A percentile compares a stretch with the other conserved stretches of the same genome.
phyloP scores from a whole-genome alignment of 495 filamentous ascomycete genomes.

The Xylaria sp. region DNA sequence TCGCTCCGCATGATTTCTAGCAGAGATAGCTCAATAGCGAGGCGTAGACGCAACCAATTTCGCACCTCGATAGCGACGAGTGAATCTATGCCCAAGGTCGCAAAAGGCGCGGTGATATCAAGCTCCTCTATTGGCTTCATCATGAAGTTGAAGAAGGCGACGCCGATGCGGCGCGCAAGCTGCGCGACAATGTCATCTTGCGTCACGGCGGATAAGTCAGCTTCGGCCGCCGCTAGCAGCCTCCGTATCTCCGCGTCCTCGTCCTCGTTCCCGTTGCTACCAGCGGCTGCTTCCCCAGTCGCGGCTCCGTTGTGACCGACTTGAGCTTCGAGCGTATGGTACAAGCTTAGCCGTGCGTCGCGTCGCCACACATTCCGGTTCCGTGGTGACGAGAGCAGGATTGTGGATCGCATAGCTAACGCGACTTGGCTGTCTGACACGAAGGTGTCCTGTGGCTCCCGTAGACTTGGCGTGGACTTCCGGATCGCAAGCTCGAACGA shows the following conservation, averaged over 20 bases:
- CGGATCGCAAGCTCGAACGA: constrained; percentile 24
- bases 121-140: constrained; percentile 55
- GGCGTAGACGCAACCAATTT: constrained; percentile 54
- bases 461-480: constrained; percentile 5
- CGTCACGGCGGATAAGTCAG: not conserved
- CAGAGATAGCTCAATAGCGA: constrained; percentile 11
- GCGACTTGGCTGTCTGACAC: constrained; percentile 10
- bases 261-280: not conserved
- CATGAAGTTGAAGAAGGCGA: constrained; percentile 31
- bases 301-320: not conserved
- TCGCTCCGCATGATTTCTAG: constrained; percentile 19
- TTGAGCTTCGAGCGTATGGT: not conserved
- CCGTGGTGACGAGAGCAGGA: constrained; percentile 6
- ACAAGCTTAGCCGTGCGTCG: constrained; percentile 11
- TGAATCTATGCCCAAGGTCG: constrained; percentile 63
- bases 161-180: constrained; percentile 3
- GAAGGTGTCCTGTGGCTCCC: not conserved
- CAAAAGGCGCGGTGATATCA: constrained; percentile 52
- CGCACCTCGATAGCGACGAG: constrained; percentile 65
- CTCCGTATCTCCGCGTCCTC: constrained; percentile 1
- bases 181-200: not conserved
- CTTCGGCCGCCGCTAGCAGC: constrained; percentile 2
- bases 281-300: no score
- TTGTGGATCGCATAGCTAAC: constrained; percentile 4
- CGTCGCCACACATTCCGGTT: constrained; percentile 20